Evolutionary conservation across 1,139 yeast species (phyloP).

Genomic region (Saccharomyces hybrid): DNA sequence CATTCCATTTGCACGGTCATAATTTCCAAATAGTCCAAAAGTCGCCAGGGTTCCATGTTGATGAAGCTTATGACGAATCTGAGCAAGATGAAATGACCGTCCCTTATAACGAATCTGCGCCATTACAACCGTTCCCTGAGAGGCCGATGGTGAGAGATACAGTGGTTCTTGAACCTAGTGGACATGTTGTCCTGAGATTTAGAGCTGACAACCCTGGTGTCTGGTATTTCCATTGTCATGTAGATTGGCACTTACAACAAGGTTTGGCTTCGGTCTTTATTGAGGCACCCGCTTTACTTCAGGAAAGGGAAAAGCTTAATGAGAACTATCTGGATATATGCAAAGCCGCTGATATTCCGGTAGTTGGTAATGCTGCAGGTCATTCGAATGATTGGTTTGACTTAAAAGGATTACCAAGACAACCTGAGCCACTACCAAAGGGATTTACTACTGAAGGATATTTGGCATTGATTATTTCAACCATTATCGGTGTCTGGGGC

Average conservation of each 20-base stretch:
- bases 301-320: conserved; percentile 37
- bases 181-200: conserved; percentile 59
- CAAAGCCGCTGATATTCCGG: conserved; percentile 37
- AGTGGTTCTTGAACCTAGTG: conserved; percentile 54
- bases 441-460: conserved; percentile 68
- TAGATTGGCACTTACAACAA: conserved; percentile 76
- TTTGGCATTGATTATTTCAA: conserved; percentile 51
- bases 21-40: conserved; percentile 60
- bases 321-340: conserved; percentile 46
- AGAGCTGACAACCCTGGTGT: conserved; percentile 73
- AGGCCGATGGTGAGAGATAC: conserved; percentile 62
- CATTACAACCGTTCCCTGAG: conserved; percentile 44
- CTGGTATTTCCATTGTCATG: conserved; percentile 79
- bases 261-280: conserved; percentile 63
- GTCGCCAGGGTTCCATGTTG: conserved; percentile 38
- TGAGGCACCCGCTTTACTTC: conserved; percentile 55
- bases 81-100: conserved; percentile 37
- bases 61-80: conserved; percentile 38
- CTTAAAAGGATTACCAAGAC: conserved; percentile 50
- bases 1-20: conserved; percentile 80
- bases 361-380: conserved; percentile 65
- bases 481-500: conserved; percentile 52
- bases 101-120: conserved; percentile 42
- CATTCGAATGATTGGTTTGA: conserved; percentile 45
- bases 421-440: conserved; percentile 49